These are phyloP conservation scores for Tolypocladium ophioglossoides DNA, from an alignment of 2,329 filamentous ascomycete species.

Conservation along the genomic window DNA sequence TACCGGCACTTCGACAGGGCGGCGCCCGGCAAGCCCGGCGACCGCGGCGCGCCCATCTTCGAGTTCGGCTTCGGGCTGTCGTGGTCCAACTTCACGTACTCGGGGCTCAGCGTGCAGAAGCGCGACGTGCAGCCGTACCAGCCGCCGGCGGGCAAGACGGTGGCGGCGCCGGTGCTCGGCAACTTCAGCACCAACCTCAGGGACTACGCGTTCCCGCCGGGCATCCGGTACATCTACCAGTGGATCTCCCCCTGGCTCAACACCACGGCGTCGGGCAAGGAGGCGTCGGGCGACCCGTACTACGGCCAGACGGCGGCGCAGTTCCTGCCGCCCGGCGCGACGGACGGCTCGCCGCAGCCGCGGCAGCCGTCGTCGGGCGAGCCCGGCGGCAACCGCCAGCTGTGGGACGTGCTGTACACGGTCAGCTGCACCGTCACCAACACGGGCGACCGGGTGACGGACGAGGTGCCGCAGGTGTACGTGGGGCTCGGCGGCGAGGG, in stretches of 20 bases:
- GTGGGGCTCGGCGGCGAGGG: slow-evolving; percentile 68
- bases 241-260: slow-evolving; percentile 68
- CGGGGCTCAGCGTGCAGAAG: slow-evolving; percentile 50
- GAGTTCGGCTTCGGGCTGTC: slow-evolving; percentile 75
- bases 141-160: slow-evolving; percentile 51
- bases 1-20: slow-evolving; percentile 54
- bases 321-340: slow-evolving; percentile 50
- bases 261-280: slow-evolving; percentile 43
- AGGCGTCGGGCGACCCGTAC: slow-evolving; percentile 44
- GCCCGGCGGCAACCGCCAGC: slow-evolving; percentile 51
- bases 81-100: slow-evolving; percentile 71
- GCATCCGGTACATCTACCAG: slow-evolving; percentile 37
- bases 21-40: slow-evolving; percentile 21
- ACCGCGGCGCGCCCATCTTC: slow-evolving; percentile 49
- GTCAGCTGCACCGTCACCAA: slow-evolving; percentile 62
- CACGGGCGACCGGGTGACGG: slow-evolving; percentile 52
- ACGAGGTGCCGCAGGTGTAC: slow-evolving; percentile 71
- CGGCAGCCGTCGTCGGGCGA: slow-evolving; percentile 38
- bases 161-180: slow-evolving; percentile 52
- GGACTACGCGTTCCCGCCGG: slow-evolving; percentile 59
- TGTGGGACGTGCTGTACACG: slow-evolving; percentile 61
- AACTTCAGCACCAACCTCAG: slow-evolving; percentile 50
- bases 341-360: slow-evolving; percentile 45
- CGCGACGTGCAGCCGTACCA: slow-evolving; percentile 39
- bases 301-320: slow-evolving; percentile 48